Evolutionary conservation across 108 stramenopile genomes (phyloP), one percentile per base, ranked within the genome.

Genomic region (Fistulifera pelliculosa): DNA sequence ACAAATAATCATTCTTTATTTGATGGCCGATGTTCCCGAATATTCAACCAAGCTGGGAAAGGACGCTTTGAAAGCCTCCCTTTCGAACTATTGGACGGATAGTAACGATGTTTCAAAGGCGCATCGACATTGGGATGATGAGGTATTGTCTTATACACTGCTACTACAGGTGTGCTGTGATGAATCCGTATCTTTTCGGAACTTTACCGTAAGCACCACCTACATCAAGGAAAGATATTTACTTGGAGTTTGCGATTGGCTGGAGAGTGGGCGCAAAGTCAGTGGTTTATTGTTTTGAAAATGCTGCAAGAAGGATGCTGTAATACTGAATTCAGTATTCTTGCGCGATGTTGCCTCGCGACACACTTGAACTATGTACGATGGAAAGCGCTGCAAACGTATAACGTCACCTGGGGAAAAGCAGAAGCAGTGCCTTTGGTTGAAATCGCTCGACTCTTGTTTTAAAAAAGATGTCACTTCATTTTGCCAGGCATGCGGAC

Each of bases 351-450:
- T 41, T 54, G 52, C 50, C 12, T 78, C 44, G 61, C 49, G 19
- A 59, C 61, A 1, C 22, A 21, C 1, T 28, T 78, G 31, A 31
- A 43, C 60, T 25, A 22, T 1, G n/a, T 66, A 24, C 64, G 70
- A 12, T 65, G 65, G 44, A 47, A 66, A 17, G 56, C 62, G 0
- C 47, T 72, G 15, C 59, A 69, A 56, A 68, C 65, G 24, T 78
- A 74, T 52, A 74, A 73, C 47, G 47, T 49, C 1, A 54, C 50
- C 26, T 77, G 61, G 31, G 64, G 21, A 0, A 72, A 69, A 52
- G 55, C 39, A 16, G 75, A 77, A 59, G 31, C 19, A 22, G 56
- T 77, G 10, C 1, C 57, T 1, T 62, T 52, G 18, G 19, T 28
- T 13, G 54, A 64, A 11, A 8, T 62, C 11, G 54, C 38, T 3